Evolutionary conservation across 306 rosid species (phyloP).

Genomic region (Dalbergia cultrata): DNA sequence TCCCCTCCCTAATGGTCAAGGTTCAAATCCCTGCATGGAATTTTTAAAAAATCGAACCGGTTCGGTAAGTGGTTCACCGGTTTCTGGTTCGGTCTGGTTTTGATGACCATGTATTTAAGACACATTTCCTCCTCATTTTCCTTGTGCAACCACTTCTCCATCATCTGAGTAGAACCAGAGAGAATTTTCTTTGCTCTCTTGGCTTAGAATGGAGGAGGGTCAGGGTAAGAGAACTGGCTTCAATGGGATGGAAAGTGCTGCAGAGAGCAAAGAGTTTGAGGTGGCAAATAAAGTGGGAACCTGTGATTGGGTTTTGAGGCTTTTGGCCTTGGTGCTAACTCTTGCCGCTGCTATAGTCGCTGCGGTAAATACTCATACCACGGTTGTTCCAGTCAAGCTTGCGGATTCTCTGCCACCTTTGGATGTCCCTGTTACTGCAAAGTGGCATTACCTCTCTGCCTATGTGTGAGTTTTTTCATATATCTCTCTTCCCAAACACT

Average conservation of each 20-base stretch:
- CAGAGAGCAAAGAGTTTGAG: constrained; percentile 18
- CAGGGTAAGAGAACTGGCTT: constrained; percentile 19
- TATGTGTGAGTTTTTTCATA: constrained; percentile 56
- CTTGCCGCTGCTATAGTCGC: constrained; percentile 63
- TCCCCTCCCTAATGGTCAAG: no score
- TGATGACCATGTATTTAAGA: no score
- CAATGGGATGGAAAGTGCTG: constrained; percentile 43
- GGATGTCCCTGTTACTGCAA: constrained; percentile 63
- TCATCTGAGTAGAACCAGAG: no score
- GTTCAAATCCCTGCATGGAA: no score
- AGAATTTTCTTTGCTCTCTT: no score
- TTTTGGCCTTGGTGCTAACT: constrained; percentile 58
- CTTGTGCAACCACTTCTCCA: no score
- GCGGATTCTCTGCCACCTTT: constrained; percentile 59
- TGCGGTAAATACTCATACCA: constrained; percentile 64
- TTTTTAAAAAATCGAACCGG: no score
- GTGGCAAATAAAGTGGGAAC: constrained; percentile 36
- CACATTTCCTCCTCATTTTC: no score
- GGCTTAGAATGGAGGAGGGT: constrained; percentile 6
- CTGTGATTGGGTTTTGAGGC: constrained; percentile 61
- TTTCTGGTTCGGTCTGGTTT: no score
- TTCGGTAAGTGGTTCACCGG: no score
- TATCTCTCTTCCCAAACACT: no score
- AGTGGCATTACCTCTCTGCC: constrained; percentile 79
- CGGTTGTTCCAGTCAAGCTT: constrained; percentile 50